A percentile compares a stretch with the other conserved stretches of the same genome.
Evolutionary conservation across 129 eudicot species (phyloP).

Genomic region (Dittrichia graveolens): DNA sequence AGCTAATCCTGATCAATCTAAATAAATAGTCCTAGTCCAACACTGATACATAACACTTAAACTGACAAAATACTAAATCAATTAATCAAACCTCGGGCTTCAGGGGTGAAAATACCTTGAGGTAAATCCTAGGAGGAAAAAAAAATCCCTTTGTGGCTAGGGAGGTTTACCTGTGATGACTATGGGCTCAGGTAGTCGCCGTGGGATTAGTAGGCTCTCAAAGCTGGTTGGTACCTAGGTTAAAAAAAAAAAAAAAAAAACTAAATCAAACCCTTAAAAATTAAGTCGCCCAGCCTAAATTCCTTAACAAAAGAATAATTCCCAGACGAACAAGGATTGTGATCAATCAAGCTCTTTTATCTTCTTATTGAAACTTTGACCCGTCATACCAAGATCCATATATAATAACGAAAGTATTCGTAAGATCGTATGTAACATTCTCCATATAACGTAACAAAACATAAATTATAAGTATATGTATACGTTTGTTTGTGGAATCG

Average conservation of each 20-base stretch:
- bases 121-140: too few relatives aligned
- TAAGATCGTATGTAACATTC: slow-evolving; percentile 2
- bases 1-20: slow-evolving; percentile 21
- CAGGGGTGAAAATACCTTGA: too few relatives aligned
- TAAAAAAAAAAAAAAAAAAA: not conserved
- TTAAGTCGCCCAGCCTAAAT: not conserved
- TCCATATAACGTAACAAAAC: not conserved
- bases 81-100: too few relatives aligned
- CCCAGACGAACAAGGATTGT: not conserved
- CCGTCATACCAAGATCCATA: slow-evolving; percentile 25
- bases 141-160: too few relatives aligned
- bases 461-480: not conserved
- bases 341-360: slow-evolving; percentile 8
- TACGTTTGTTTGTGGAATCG: slow-evolving; percentile 9
- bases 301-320: not conserved
- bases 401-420: not conserved
- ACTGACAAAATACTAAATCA: not conserved
- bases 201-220: too few relatives aligned
- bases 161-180: too few relatives aligned
- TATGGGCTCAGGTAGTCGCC: too few relatives aligned
- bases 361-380: not conserved
- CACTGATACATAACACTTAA: not conserved
- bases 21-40: not conserved
- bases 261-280: slow-evolving; percentile 19
- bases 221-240: too few relatives aligned